These are phyloP conservation scores for Zygoascus meyerae DNA, from an alignment of 1,139 yeast species.

Conservation along the genomic window DNA sequence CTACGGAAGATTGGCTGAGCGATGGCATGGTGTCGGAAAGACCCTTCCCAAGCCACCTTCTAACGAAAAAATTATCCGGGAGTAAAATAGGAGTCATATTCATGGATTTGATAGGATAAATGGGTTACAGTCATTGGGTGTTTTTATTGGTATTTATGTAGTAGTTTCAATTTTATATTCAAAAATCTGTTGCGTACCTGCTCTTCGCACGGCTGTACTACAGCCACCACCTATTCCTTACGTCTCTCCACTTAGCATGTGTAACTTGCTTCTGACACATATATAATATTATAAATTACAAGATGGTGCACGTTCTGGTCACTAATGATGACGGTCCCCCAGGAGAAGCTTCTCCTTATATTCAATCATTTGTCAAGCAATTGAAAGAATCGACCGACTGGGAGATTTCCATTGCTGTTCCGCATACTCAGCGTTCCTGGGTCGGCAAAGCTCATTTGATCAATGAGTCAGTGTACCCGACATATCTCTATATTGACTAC, in stretches of 20 bases:
- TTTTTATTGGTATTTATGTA: no score
- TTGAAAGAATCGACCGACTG: conserved; percentile 63
- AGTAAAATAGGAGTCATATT: no score
- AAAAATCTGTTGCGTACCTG: no score
- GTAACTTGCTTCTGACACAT: no score
- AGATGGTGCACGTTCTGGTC: conserved; percentile 31
- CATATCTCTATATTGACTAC: conserved; percentile 43
- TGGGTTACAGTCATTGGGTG: no score
- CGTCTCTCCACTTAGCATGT: no score
- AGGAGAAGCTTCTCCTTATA: conserved; percentile 79
- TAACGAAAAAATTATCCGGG: conserved; percentile 7
- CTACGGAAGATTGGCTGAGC: conserved; percentile 40
- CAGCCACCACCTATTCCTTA: no score
- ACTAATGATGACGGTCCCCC: conserved; percentile 98
- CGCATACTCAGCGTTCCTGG: conserved; percentile 70
- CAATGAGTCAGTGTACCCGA: conserved; percentile 64
- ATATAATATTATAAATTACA: no score
- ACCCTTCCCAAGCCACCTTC: conserved; percentile 10
- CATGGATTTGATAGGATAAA: no score
- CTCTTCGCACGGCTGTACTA: no score
- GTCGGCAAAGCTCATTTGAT: conserved; percentile 96
- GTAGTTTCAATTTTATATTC: no score
- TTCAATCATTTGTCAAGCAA: conserved; percentile 73
- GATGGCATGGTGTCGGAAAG: conserved; percentile 37
- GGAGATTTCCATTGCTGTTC: conserved; percentile 80